A percentile compares a stretch with the other conserved stretches of the same genome.
Conservation (phyloP, 2,329 filamentous ascomycete genomes). For the Aspergillus japonicus region DNA sequence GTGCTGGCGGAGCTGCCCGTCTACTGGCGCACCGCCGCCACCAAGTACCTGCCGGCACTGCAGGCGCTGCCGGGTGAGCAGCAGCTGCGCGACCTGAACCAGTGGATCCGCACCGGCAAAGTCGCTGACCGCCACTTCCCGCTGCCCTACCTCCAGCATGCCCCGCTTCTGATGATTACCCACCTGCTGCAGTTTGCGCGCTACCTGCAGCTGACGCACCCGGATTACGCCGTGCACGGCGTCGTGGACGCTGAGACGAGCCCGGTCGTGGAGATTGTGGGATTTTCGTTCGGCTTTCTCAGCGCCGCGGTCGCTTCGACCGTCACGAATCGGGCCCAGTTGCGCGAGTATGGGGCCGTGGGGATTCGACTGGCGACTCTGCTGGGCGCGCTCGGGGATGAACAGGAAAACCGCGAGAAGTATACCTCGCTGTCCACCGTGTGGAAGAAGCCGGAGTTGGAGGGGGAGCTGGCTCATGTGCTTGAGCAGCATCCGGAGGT, state of each 20-base stretch:
- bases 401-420: constrained; percentile 13
- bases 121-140: constrained; percentile 13
- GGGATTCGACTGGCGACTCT: constrained; percentile 17
- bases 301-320: constrained; percentile 15
- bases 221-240: neutral
- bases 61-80: constrained; percentile 1
- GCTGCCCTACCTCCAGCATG: constrained; percentile 18
- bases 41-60: constrained; percentile 8
- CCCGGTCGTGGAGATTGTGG: constrained; percentile 14
- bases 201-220: constrained; percentile 8
- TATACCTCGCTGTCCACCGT: constrained; percentile 18
- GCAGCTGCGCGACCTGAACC: constrained; percentile 9
- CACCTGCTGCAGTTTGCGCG: constrained; percentile 18
- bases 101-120: constrained; percentile 15
- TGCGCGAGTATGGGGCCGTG: constrained; percentile 12
- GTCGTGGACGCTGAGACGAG: neutral
- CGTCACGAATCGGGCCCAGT: neutral
- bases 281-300: constrained; percentile 22
- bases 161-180: constrained; percentile 20
- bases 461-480: neutral
- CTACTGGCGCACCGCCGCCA: constrained; percentile 11
- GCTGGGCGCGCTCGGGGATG: constrained; percentile 18
- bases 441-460: constrained; percentile 9
- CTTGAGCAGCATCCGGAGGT: constrained; percentile 11
- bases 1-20: constrained; percentile 14